Conservation (phyloP, 1,139 yeast genomes). For the Zygoascus hellenicus region DNA sequence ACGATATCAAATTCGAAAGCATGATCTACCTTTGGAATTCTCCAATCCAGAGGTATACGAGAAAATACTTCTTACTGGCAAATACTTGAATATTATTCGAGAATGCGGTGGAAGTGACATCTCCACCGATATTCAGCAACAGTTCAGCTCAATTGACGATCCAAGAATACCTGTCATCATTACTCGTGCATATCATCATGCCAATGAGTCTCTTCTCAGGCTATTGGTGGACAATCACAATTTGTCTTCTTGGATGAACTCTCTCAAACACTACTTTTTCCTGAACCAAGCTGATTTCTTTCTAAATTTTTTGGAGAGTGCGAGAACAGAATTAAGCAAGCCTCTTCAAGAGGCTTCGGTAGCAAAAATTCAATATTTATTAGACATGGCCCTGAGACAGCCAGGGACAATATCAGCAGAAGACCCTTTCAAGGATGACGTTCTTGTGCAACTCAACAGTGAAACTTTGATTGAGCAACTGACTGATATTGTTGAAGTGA, state of each 20-base stretch:
- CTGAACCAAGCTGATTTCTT: conserved; percentile 51
- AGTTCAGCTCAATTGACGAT: conserved; percentile 47
- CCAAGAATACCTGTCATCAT: conserved; percentile 52
- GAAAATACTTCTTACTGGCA: conserved; percentile 77
- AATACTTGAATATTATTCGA: conserved; percentile 67
- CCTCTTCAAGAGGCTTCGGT: conserved; percentile 36
- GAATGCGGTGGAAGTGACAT: conserved; percentile 44
- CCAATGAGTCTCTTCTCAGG: conserved; percentile 57
- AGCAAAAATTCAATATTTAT: conserved; percentile 37
- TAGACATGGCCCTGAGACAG: conserved; percentile 38
- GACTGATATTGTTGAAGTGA: conserved; percentile 57
- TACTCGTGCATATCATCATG: conserved; percentile 57
- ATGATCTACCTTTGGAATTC: conserved; percentile 70
- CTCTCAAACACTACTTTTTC: conserved; percentile 51
- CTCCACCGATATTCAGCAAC: conserved; percentile 17
- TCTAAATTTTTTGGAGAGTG: conserved; percentile 39
- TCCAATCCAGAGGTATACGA: conserved; percentile 48
- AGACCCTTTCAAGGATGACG: conserved; percentile 38
- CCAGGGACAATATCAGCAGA: conserved; percentile 38
- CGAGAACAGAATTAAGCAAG: conserved; percentile 39
- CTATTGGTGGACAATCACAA: conserved; percentile 59
- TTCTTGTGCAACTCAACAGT: conserved; percentile 28
- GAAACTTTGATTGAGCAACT: conserved; percentile 49
- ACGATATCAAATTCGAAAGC: conserved; percentile 65
- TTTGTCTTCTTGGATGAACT: conserved; percentile 36